Evolutionary conservation across 805 yeast genomes (phyloP).

Genomic region (Isabelozyma pseudorhagii): DNA sequence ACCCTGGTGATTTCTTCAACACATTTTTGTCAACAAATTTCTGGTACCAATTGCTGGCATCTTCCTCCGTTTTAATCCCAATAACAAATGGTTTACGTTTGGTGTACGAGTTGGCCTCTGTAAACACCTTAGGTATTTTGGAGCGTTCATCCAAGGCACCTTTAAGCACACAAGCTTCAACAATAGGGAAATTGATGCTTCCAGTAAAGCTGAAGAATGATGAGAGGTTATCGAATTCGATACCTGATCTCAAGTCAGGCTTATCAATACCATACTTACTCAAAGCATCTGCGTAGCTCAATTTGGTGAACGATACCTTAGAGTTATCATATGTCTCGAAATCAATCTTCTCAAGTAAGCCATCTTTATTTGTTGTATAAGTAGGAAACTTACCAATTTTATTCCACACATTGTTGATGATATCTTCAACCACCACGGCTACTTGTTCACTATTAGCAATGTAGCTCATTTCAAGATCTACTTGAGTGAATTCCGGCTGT

Average conservation of each 20-base stretch:
- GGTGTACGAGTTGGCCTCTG: conserved; percentile 44
- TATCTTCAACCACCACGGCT: conserved; percentile 55
- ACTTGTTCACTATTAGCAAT: conserved; percentile 66
- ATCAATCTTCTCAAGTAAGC: conserved; percentile 23
- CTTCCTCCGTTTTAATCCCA: conserved; percentile 44
- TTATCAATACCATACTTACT: conserved; percentile 84
- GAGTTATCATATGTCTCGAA: conserved; percentile 8
- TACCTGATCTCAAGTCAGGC: conserved; percentile 76
- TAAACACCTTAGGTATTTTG: conserved; percentile 36
- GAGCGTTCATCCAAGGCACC: conserved; percentile 35
- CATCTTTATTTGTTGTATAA: conserved; percentile 31
- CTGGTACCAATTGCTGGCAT: conserved; percentile 42
- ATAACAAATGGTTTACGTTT: conserved; percentile 57
- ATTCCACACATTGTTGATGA: conserved; percentile 57
- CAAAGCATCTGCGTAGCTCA: conserved; percentile 70
- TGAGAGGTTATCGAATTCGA: conserved; percentile 51
- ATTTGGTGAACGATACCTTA: conserved; percentile 26
- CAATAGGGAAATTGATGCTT: conserved; percentile 51
- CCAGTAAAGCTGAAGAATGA: conserved; percentile 26
- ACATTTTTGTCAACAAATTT: conserved; percentile 29
- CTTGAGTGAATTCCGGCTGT: conserved; percentile 96
- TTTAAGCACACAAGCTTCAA: conserved; percentile 70
- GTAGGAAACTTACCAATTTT: conserved; percentile 38
- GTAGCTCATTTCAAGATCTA: conserved; percentile 94
- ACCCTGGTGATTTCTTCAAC: conserved; percentile 9